phyloP scores from a whole-genome alignment of 768 basidiomycete species.

The Russula abietina region DNA sequence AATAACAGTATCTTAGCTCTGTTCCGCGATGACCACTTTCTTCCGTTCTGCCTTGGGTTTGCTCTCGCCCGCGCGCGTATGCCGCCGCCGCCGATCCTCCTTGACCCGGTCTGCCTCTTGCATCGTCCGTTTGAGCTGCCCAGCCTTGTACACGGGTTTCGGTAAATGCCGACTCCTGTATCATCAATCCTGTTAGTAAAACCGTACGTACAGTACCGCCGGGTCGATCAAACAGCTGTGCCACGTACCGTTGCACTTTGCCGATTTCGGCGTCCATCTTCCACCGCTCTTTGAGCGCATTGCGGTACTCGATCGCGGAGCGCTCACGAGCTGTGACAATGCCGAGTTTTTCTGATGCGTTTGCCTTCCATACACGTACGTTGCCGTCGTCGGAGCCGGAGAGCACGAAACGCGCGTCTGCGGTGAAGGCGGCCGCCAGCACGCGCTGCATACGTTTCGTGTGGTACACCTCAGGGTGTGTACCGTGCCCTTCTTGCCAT shows the following conservation, averaged over 20 bases:
- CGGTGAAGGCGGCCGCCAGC: conserved; percentile 80
- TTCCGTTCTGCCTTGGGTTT: conserved; percentile 92
- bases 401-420: conserved; percentile 85
- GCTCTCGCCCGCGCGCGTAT: conserved; percentile 76
- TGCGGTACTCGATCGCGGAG: conserved; percentile 88
- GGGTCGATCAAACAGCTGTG: neutral
- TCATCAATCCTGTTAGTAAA: neutral
- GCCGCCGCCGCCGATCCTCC: conserved; percentile 87
- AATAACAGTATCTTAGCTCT: conserved; percentile 39
- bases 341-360: conserved; percentile 87
- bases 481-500: conserved; percentile 85
- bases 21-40: conserved; percentile 78
- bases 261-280: conserved; percentile 76
- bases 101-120: conserved; percentile 83
- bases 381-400: conserved; percentile 94
- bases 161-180: conserved; percentile 75
- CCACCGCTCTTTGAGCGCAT: conserved; percentile 84
- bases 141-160: conserved; percentile 83
- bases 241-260: conserved; percentile 67
- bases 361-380: conserved; percentile 91
- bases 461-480: conserved; percentile 86
- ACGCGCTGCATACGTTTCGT: conserved; percentile 99
- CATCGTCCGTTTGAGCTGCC: conserved; percentile 89
- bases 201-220: neutral
- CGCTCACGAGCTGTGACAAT: conserved; percentile 86